Conservation (phyloP, 2,329 filamentous ascomycete species). For the Elsinoe perseae region DNA sequence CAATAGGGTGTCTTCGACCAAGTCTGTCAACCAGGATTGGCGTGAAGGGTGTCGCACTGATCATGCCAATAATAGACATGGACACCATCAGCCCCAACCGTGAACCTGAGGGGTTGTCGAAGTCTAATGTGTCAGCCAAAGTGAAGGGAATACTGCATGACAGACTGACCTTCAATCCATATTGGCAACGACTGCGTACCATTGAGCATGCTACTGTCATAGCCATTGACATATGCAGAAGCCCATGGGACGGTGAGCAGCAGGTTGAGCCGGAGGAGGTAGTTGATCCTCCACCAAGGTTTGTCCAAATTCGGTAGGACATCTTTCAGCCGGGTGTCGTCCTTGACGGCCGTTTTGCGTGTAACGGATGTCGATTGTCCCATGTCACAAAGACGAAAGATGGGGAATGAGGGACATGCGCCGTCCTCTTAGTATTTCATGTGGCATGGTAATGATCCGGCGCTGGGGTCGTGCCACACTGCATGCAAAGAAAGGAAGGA, state of each 20-base stretch:
- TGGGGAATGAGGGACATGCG: neutral
- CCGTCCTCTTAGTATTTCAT: neutral
- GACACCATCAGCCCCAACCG: slow-evolving; percentile 20
- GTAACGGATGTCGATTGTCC: neutral
- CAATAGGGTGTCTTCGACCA: slow-evolving; percentile 1
- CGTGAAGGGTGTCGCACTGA: slow-evolving; percentile 13
- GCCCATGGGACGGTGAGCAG: slow-evolving; percentile 6
- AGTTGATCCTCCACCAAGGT: slow-evolving; percentile 3
- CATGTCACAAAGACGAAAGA: neutral
- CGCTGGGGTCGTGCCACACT: neutral
- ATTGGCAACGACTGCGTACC: slow-evolving; percentile 6
- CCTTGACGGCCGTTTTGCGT: neutral
- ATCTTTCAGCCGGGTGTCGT: slow-evolving; percentile 12
- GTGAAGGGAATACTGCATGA: neutral
- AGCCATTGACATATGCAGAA: slow-evolving; percentile 7
- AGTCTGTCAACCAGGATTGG: neutral
- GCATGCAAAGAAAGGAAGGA: neutral
- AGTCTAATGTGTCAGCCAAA: slow-evolving; percentile 9
- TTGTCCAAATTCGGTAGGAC: slow-evolving; percentile 1
- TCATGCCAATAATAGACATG: slow-evolving; percentile 20
- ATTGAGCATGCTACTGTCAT: slow-evolving; percentile 14
- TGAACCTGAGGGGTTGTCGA: slow-evolving; percentile 18
- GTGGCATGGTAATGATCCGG: neutral
- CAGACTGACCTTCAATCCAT: slow-evolving; percentile 3
- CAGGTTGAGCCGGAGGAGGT: slow-evolving; percentile 11